Evolutionary conservation across 2,329 filamentous ascomycete genomes (phyloP).

Genomic region (Ceratocystis harringtonii): DNA sequence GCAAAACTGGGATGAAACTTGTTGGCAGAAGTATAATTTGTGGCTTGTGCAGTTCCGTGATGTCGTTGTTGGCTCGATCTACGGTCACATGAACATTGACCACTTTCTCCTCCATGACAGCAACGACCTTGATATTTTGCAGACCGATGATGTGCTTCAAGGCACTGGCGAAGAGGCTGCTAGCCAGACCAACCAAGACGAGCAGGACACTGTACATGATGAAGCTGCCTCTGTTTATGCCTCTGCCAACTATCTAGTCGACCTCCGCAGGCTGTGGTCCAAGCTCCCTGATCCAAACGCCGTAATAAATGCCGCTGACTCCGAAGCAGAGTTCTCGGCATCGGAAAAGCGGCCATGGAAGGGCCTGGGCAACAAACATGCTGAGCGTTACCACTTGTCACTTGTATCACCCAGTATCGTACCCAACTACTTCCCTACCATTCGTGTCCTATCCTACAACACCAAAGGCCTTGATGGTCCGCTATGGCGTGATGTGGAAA

Average conservation of each 20-base stretch:
- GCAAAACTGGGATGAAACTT: constrained; percentile 85
- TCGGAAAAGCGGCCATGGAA: constrained; percentile 39
- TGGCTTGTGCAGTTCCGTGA: constrained; percentile 87
- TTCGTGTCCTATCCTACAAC: constrained; percentile 92
- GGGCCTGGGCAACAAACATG: constrained; percentile 62
- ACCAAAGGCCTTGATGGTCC: constrained; percentile 59
- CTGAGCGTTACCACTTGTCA: constrained; percentile 70
- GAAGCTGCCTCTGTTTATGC: constrained; percentile 19
- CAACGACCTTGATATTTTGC: constrained; percentile 49
- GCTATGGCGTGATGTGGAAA: constrained; percentile 20
- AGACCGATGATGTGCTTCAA: neutral
- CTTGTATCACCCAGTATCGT: constrained; percentile 77
- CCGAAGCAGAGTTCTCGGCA: constrained; percentile 18
- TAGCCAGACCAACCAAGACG: constrained; percentile 33
- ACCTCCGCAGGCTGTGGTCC: constrained; percentile 64
- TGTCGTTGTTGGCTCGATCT: constrained; percentile 63
- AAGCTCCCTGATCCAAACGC: constrained; percentile 45
- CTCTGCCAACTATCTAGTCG: constrained; percentile 62
- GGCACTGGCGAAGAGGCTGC: constrained; percentile 48
- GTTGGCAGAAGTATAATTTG: constrained; percentile 93
- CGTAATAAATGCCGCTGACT: constrained; percentile 18
- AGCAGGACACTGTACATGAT: constrained; percentile 22
- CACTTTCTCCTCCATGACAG: constrained; percentile 90
- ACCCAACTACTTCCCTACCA: constrained; percentile 78
- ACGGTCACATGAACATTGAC: constrained; percentile 97